Conservation (phyloP, 805 yeast genomes). For the Nakazawaea pomicola region DNA sequence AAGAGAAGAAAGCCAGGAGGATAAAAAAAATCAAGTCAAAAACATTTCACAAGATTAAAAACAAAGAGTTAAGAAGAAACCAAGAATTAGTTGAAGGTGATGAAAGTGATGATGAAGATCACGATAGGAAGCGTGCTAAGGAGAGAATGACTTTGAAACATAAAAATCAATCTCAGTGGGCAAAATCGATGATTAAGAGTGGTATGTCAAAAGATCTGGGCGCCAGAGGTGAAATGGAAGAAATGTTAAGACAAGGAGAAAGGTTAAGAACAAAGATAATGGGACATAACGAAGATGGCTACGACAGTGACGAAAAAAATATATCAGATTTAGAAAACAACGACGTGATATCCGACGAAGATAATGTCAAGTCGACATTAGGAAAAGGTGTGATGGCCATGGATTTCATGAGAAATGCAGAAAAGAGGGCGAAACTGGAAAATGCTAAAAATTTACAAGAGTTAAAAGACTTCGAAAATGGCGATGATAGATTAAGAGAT, state of each 20-base stretch:
- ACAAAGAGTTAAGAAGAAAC: conserved; percentile 73
- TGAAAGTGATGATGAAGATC: conserved; percentile 55
- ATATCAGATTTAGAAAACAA: conserved; percentile 48
- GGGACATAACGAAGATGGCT: conserved; percentile 54
- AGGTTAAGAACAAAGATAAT: conserved; percentile 64
- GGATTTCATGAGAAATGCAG: conserved; percentile 96
- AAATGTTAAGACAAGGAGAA: conserved; percentile 88
- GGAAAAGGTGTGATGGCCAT: conserved; percentile 89
- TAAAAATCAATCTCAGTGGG: conserved; percentile 87
- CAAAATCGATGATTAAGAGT: conserved; percentile 79
- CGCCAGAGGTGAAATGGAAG: conserved; percentile 87
- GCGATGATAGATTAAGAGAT: conserved; percentile 35
- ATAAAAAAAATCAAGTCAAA: conserved; percentile 93
- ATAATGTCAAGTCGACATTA: conserved; percentile 34
- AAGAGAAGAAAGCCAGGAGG: conserved; percentile 85
- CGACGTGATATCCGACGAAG: conserved; percentile 30
- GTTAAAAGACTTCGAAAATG: conserved; percentile 43
- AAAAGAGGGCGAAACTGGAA: conserved; percentile 54
- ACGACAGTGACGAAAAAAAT: conserved; percentile 32
- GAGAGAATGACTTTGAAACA: conserved; percentile 93
- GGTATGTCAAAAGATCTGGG: conserved; percentile 86
- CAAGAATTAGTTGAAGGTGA: conserved; percentile 60
- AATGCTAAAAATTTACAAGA: conserved; percentile 51
- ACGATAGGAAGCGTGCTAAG: conserved; percentile 71
- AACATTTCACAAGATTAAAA: conserved; percentile 77